These are phyloP conservation scores for Gleditsia sinensis DNA, from an alignment of 306 rosid species.

Conservation along the genomic window DNA sequence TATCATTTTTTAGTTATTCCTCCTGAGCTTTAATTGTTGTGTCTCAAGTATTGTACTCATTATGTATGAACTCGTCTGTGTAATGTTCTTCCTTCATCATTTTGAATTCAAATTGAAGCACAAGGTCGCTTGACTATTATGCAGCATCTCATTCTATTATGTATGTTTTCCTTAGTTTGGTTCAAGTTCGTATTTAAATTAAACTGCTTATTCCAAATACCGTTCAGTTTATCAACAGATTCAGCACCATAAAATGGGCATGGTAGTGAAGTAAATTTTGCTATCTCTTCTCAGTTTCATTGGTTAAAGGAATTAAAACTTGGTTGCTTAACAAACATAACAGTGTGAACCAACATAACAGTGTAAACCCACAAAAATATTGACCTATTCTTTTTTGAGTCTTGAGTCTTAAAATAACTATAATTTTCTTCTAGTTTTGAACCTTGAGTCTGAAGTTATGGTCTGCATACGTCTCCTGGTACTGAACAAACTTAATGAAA, in stretches of 20 bases:
- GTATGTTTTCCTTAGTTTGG: neutral
- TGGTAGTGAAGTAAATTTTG: neutral
- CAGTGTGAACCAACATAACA: too few relatives aligned
- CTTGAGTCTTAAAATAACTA: too few relatives aligned
- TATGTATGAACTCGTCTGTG: neutral
- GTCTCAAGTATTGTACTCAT: too few relatives aligned
- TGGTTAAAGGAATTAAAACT: too few relatives aligned
- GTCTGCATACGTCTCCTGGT: too few relatives aligned
- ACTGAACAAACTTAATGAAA: too few relatives aligned
- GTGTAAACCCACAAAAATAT: too few relatives aligned
- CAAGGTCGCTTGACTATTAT: neutral
- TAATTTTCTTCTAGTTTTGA: too few relatives aligned
- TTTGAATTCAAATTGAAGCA: neutral
- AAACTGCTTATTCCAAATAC: neutral
- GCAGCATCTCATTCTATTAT: neutral
- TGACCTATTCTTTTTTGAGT: too few relatives aligned
- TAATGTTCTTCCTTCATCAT: neutral
- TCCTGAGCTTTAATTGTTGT: slow-evolving; percentile 57
- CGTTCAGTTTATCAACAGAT: neutral
- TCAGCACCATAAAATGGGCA: neutral
- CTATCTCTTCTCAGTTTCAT: neutral
- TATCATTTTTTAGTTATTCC: slow-evolving; percentile 43
- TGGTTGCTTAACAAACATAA: too few relatives aligned
- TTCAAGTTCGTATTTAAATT: neutral
- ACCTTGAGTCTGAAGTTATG: too few relatives aligned